Evolutionary conservation across 352 stramenopile genomes (phyloP), one percentile per base, ranked within the genome.

Genomic region (Pythium oligandrum): DNA sequence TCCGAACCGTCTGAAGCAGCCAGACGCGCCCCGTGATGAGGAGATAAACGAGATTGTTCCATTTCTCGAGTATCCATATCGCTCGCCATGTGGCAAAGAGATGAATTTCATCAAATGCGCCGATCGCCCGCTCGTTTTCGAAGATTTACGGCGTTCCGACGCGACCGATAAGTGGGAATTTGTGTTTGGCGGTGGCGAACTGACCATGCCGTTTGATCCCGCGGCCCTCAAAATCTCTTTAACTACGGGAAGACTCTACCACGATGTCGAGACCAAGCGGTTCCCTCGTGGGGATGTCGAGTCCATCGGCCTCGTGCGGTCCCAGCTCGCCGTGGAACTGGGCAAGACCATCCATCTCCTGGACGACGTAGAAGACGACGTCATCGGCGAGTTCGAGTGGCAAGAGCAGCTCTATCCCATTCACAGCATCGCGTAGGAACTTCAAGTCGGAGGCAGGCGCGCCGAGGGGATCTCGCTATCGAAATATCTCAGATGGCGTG

Each of bases 81-180:
- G 68, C 10, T 93, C 83, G 1, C 83, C 83, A 4, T 93, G 83
- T 35, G 83, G 83, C 26, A 85, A 86, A 39, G 83, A 93, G 59
- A 90, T 88, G 72, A 93, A 93, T 58, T 91, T 86, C 54, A 91
- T 93, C 70, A 93, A 93, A 62, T 88, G 75, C 61, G 80, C 83
- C 5, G 83, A 93, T 57, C 78, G 74, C 1, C 80, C 83, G 30
- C 70, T 91, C 36, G 83, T 93, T 50, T 83, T 91, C 50, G 73
- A 88, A 17, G 78, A 89, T 26, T 55, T 93, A 30, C 62, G 61
- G 0, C 63, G 47, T 2, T 53, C 61, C 35, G 61, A 65, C 1
- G n/a, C 65, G 5, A 54, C 39, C 7, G 50, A 34, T 33, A 38
- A 38, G 31, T 83, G 72, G 74, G 61, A 60, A 40, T 75, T 88